Evolutionary conservation across 148 eudicot species (phyloP).

Genomic region (Silene conica): DNA sequence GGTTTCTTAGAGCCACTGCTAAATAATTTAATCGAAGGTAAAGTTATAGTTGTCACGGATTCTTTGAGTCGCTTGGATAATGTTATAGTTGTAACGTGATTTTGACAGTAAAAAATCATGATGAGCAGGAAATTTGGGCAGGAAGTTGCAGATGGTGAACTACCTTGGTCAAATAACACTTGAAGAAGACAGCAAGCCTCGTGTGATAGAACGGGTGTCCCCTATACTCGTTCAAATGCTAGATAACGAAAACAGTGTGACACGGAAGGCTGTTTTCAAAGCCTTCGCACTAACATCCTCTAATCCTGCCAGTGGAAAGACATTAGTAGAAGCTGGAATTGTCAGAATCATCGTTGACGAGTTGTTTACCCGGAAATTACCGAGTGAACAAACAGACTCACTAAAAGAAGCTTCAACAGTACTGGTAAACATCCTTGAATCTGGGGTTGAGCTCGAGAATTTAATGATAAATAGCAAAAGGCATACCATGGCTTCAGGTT

Average conservation of each 20-base stretch:
- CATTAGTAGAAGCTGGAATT: slow-evolving; percentile 60
- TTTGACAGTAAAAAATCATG: neutral
- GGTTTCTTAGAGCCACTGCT: slow-evolving; percentile 70
- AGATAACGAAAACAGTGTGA: slow-evolving; percentile 36
- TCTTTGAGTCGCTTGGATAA: too few species aligned
- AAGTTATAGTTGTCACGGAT: neutral
- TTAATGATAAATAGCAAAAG: slow-evolving; percentile 44
- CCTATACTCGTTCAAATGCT: slow-evolving; percentile 67
- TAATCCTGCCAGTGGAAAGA: slow-evolving; percentile 40
- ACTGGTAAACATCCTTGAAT: slow-evolving; percentile 73
- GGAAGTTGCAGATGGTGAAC: slow-evolving; percentile 56
- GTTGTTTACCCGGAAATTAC: slow-evolving; percentile 41
- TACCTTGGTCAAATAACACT: slow-evolving; percentile 64
- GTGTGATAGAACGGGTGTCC: slow-evolving; percentile 59
- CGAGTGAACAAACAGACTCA: slow-evolving; percentile 42
- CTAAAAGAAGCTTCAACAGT: slow-evolving; percentile 61
- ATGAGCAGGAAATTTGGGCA: slow-evolving; percentile 56
- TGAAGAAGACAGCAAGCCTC: slow-evolving; percentile 46
- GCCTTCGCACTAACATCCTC: slow-evolving; percentile 58
- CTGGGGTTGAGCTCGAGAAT: slow-evolving; percentile 48
- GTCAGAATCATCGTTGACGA: slow-evolving; percentile 48
- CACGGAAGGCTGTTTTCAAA: slow-evolving; percentile 52
- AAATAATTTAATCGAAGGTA: slow-evolving; percentile 54
- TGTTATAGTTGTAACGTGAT: neutral
- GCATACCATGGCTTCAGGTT: slow-evolving; percentile 49